Evolutionary conservation across 139 green algal genomes (phyloP), one percentile per base, ranked within the genome.

Genomic region (Closterium sp.): DNA sequence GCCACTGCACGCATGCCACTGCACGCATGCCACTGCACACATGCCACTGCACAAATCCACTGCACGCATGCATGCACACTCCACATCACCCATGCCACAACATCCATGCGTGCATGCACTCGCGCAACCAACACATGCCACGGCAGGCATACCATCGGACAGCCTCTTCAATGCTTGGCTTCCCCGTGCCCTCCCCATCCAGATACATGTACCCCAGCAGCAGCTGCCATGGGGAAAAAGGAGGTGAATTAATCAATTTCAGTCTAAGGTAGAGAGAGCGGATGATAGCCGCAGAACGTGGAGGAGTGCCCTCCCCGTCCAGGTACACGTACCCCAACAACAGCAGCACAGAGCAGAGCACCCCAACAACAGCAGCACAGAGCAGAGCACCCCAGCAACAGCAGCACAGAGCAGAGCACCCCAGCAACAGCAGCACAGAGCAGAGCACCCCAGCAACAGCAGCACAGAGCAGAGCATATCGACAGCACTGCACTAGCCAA

Each of bases 201-300:
- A 94, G 31, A 31, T 94, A 89, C 91, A 94, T 94, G 88, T 93
- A 94, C 17, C 91, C 91, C 7, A 94, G 70, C 62, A 94, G 73
- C 24, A 94, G 87, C 84, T 93, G 90, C 90, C 89, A 87, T 4
- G 79, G 27, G n/a, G 79, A 28, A 87, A 28, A 87, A 87, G n/a
- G 79, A 87, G 32, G 32, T 7, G 3, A 2, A 38, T 3, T 7
- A 38, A 38, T 38, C 32, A 38, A 3, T 38, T 38, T 38, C 32
- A 38, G 32, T 7, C 3, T 38, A 38, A 38, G 32, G 32, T 3
- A 38, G 2, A 38, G 32, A 38, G 32, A 38, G 32, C 32, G 32
- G 32, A 38, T 38, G 32, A 38, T 38, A 38, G 32, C 32, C 32
- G 32, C 32, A 7, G 32, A 38, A 38, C 32, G 32, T 7, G 32